A percentile compares a stretch with the other conserved stretches of the same genome.
phyloP scores from a whole-genome alignment of 768 basidiomycete species.

The Psilocybe tampanensis region DNA sequence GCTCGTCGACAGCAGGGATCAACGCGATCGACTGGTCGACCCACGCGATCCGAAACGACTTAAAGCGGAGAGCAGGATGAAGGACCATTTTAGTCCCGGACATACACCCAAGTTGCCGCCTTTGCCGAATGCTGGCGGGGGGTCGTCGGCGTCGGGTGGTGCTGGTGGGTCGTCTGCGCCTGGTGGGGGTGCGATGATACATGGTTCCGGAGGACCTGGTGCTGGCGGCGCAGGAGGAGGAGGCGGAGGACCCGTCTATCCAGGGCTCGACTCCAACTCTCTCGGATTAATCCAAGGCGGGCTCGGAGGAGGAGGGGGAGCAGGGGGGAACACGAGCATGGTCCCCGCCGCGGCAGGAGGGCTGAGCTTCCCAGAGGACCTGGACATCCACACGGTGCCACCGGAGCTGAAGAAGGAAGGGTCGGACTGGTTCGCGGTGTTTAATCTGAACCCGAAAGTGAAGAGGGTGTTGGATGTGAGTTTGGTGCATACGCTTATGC shows the following conservation, averaged over 20 bases:
- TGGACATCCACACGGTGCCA: slow-evolving; percentile 39
- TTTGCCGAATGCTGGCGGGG: slow-evolving; percentile 25
- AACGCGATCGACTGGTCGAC: slow-evolving; percentile 26
- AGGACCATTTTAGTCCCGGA: slow-evolving; percentile 42
- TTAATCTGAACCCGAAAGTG: slow-evolving; percentile 81
- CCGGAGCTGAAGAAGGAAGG: slow-evolving; percentile 73
- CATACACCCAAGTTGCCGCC: slow-evolving; percentile 41
- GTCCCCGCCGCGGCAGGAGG: background rate
- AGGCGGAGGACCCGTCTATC: background rate
- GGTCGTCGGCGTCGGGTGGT: background rate
- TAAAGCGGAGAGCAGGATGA: slow-evolving; percentile 47
- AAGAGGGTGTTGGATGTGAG: slow-evolving; percentile 79
- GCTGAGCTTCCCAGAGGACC: slow-evolving; percentile 48
- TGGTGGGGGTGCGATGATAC: background rate
- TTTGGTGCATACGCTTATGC: slow-evolving; percentile 84
- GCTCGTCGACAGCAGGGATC: slow-evolving; percentile 12
- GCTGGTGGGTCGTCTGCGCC: too few relatives aligned
- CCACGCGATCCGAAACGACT: slow-evolving; percentile 64
- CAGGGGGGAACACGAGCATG: background rate
- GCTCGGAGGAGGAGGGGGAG: background rate
- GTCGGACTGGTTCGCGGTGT: slow-evolving; percentile 86
- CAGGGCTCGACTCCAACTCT: slow-evolving; percentile 19
- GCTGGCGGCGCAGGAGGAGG: background rate
- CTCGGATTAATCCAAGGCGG: slow-evolving; percentile 18
- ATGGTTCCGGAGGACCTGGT: background rate